These are phyloP conservation scores for Tetraselmis striata DNA, from an alignment of 139 green algal genomes.

Conservation along the genomic window DNA sequence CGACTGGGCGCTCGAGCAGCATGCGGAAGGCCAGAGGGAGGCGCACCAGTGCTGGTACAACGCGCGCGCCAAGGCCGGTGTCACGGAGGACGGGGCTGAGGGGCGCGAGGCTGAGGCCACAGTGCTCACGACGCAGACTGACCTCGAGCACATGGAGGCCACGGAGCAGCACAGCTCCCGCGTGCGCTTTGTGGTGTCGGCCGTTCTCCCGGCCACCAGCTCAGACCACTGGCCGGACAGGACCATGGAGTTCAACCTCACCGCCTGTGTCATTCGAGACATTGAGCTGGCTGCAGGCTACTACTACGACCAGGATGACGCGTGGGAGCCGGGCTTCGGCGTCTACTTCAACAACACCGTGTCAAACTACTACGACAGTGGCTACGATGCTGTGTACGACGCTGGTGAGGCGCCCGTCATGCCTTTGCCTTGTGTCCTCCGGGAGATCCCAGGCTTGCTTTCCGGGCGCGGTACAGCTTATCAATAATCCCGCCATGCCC, in stretches of 20 bases:
- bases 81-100: neutral
- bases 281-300: neutral
- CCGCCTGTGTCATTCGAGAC: neutral
- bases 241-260: neutral
- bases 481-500: no score
- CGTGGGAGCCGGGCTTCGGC: neutral
- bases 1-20: neutral
- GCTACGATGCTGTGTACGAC: neutral
- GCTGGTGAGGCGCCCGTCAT: no score
- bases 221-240: no score
- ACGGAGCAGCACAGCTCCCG: neutral
- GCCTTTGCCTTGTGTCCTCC: no score
- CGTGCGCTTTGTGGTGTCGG: neutral
- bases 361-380: neutral
- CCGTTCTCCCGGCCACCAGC: neutral
- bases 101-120: neutral
- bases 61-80: no score
- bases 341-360: neutral
- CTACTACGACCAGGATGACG: neutral
- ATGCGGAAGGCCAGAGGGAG: neutral
- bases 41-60: neutral
- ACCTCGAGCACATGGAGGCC: neutral
- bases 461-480: no score
- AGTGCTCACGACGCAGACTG: neutral
- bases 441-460: no score